A percentile compares a stretch with the other conserved stretches of the same genome.
These are phyloP conservation scores for Eucalyptus coolabah DNA, from an alignment of 345 rosid species.

Conservation along the genomic window DNA sequence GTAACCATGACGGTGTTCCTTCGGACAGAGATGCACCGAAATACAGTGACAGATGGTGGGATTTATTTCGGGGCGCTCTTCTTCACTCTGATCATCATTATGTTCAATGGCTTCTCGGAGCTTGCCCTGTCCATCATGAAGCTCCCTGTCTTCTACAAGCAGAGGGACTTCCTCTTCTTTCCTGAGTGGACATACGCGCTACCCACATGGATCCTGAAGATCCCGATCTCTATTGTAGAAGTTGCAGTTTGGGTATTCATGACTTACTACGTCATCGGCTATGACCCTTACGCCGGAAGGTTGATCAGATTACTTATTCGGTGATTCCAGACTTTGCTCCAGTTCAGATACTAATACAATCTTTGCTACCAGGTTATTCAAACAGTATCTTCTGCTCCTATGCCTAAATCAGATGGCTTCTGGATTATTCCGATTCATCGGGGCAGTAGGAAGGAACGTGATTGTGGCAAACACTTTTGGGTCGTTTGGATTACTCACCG, in stretches of 20 bases:
- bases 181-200: constrained; percentile 89
- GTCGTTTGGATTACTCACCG: constrained; percentile 27
- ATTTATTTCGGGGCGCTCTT: constrained; percentile 60
- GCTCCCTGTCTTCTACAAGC: constrained; percentile 89
- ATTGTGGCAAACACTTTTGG: constrained; percentile 55
- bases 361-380: constrained; percentile 31
- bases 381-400: constrained; percentile 33
- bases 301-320: background rate
- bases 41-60: constrained; percentile 49
- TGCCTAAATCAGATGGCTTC: constrained; percentile 47
- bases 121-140: constrained; percentile 61
- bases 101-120: constrained; percentile 83
- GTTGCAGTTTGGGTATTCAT: constrained; percentile 46
- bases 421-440: constrained; percentile 41
- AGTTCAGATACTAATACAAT: background rate
- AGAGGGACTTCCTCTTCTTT: constrained; percentile 69
- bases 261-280: constrained; percentile 47
- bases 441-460: constrained; percentile 41
- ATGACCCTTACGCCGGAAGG: constrained; percentile 36
- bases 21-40: constrained; percentile 61
- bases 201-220: constrained; percentile 75
- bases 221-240: constrained; percentile 54
- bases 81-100: constrained; percentile 28
- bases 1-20: constrained; percentile 53
- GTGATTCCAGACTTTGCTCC: background rate